Percentiles rank a stretch among this genome's conserved stretches.
These are phyloP conservation scores for Neonectria magnoliae DNA, from an alignment of 2,329 filamentous ascomycete genomes.

Conservation along the genomic window DNA sequence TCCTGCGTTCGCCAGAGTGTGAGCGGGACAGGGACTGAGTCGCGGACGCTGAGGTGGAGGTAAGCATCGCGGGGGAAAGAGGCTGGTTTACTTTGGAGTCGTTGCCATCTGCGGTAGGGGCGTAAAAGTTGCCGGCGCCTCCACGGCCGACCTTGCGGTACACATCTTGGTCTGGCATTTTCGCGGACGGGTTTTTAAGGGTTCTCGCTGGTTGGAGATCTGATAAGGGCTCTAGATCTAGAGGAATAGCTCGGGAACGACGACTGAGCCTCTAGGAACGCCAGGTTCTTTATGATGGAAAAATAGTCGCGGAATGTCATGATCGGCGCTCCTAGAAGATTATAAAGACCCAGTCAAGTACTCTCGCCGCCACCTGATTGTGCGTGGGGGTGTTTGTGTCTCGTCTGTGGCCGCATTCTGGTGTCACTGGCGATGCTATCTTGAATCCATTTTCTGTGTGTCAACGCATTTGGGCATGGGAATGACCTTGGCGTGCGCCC, in stretches of 20 bases:
- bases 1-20: conserved; percentile 43
- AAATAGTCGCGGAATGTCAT: not conserved
- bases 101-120: conserved; percentile 61
- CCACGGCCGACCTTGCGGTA: conserved; percentile 67
- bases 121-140: conserved; percentile 71
- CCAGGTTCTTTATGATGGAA: conserved; percentile 6
- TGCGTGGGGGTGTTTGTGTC: conserved; percentile 23
- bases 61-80: not conserved
- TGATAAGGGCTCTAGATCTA: conserved; percentile 1
- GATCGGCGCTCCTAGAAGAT: not conserved
- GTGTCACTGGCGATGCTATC: conserved; percentile 33
- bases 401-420: conserved; percentile 22
- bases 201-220: conserved; percentile 2
- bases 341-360: conserved; percentile 10
- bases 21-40: conserved; percentile 4
- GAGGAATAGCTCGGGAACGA: not conserved
- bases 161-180: conserved; percentile 50
- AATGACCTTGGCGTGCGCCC: conserved; percentile 37
- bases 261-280: not conserved
- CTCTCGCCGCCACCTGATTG: conserved; percentile 18
- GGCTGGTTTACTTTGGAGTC: conserved; percentile 45
- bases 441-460: conserved; percentile 39
- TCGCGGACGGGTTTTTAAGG: not conserved
- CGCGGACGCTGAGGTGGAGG: not conserved
- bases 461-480: conserved; percentile 42